phyloP scores from a whole-genome alignment of 495 filamentous ascomycete species.

The Mytilinidion resinicola region DNA sequence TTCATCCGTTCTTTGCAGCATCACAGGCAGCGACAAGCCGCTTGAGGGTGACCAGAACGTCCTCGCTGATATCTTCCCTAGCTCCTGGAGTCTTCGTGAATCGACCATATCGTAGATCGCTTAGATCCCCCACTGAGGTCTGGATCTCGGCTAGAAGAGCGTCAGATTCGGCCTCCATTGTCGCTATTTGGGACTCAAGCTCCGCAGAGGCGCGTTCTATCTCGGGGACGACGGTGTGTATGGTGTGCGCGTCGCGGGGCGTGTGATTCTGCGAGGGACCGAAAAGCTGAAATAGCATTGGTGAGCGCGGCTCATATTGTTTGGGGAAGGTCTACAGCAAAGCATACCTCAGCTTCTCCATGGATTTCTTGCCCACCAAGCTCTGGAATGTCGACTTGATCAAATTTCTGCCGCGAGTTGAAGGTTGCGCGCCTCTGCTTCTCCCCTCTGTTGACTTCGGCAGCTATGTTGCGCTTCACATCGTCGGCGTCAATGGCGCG shows the following conservation, averaged over 20 bases:
- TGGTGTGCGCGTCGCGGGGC: constrained; percentile 48
- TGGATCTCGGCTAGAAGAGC: constrained; percentile 54
- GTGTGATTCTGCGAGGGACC: constrained; percentile 46
- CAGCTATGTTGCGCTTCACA: constrained; percentile 61
- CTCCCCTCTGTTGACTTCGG: constrained; percentile 58
- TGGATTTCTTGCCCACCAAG: constrained; percentile 51
- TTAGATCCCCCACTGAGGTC: constrained; percentile 61
- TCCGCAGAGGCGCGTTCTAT: constrained; percentile 60
- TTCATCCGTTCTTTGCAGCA: neutral
- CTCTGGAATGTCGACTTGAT: constrained; percentile 45
- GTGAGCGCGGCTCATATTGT: neutral
- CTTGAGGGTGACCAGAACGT: constrained; percentile 35
- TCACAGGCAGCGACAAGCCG: constrained; percentile 22
- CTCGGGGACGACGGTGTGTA: constrained; percentile 57
- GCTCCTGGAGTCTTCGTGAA: constrained; percentile 54
- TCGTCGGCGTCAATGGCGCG: constrained; percentile 61
- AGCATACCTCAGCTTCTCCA: constrained; percentile 59
- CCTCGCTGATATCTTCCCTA: constrained; percentile 55
- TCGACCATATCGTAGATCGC: constrained; percentile 76
- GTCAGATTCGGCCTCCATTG: constrained; percentile 58
- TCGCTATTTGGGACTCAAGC: constrained; percentile 60
- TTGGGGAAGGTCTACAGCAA: neutral
- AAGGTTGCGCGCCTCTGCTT: constrained; percentile 56
- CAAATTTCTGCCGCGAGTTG: constrained; percentile 46
- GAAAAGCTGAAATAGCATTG: constrained; percentile 48